Percentiles rank a stretch among this genome's conserved stretches.
phyloP scores from a whole-genome alignment of 2,329 filamentous ascomycete genomes.

The Hawksworthiomyces lignivorus region DNA sequence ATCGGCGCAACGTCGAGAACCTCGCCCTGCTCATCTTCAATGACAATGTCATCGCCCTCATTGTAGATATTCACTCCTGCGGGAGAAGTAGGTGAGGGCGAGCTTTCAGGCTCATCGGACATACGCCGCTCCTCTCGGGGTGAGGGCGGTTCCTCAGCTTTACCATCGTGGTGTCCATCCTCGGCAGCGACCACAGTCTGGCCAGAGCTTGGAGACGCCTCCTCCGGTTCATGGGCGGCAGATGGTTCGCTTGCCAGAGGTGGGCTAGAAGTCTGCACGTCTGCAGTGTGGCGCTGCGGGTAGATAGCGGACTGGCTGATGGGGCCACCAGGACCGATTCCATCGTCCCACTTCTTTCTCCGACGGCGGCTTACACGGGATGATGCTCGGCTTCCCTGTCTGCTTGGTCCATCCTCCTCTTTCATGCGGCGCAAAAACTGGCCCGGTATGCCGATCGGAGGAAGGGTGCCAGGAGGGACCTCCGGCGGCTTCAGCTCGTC shows the following conservation, averaged over 20 bases:
- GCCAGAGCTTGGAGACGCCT: conserved; percentile 7
- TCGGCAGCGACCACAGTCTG: conserved; percentile 1
- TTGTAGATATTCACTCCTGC: conserved; percentile 61
- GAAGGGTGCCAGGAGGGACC: conserved; percentile 62
- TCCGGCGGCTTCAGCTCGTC: conserved; percentile 54
- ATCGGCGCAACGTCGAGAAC: conserved; percentile 61
- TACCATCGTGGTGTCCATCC: neutral
- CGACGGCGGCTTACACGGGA: conserved; percentile 54
- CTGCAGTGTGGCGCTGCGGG: conserved; percentile 43
- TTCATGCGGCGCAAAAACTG: conserved; percentile 77
- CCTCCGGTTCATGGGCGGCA: conserved; percentile 19
- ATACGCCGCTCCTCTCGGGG: neutral
- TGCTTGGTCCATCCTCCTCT: conserved; percentile 58
- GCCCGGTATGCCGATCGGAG: conserved; percentile 62
- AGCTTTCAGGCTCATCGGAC: conserved; percentile 12
- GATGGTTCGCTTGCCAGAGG: conserved; percentile 9
- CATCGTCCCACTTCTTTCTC: conserved; percentile 62
- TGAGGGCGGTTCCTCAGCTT: conserved; percentile 2
- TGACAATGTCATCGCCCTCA: conserved; percentile 69
- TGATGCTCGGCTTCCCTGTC: conserved; percentile 49
- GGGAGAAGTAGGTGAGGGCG: conserved; percentile 6
- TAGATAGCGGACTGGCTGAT: conserved; percentile 85
- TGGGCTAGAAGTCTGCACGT: neutral
- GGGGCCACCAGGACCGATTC: conserved; percentile 74
- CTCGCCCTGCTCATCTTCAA: conserved; percentile 83